Evolutionary conservation across 768 basidiomycete species (phyloP).

Genomic region (Suillus paluster): DNA sequence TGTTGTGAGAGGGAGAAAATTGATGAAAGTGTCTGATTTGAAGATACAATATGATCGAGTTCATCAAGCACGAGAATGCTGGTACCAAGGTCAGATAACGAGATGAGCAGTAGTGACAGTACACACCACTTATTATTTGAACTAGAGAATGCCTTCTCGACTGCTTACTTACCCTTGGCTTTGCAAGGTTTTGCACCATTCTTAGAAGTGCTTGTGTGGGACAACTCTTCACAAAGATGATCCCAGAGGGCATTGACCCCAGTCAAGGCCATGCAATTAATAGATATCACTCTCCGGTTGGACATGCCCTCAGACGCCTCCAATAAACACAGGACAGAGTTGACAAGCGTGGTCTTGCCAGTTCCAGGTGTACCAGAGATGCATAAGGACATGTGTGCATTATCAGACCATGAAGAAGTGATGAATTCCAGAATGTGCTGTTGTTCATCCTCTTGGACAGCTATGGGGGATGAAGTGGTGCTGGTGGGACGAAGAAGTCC

Average conservation of each 20-base stretch:
- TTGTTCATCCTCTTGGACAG: conserved; percentile 73
- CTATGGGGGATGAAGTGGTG: conserved; percentile 56
- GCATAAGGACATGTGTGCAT: conserved; percentile 61
- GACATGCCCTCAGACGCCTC: conserved; percentile 40
- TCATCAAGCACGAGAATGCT: conserved; percentile 87
- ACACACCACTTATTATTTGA: conserved; percentile 57
- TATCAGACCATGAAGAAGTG: conserved; percentile 49
- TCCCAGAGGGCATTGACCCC: conserved; percentile 74
- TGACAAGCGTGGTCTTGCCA: conserved; percentile 87
- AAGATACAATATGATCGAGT: conserved; percentile 78
- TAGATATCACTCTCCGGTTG: conserved; percentile 52
- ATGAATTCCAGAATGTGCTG: conserved; percentile 63
- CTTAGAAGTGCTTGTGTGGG: conserved; percentile 38
- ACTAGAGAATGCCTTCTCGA: conserved; percentile 49
- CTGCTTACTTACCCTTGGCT: conserved; percentile 50
- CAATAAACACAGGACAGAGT: conserved; percentile 54
- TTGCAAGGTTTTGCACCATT: conserved; percentile 42
- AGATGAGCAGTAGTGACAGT: neutral
- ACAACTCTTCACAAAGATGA: conserved; percentile 62
- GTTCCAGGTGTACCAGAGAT: conserved; percentile 94
- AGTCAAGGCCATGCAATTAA: conserved; percentile 85
- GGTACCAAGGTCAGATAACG: conserved; percentile 23
- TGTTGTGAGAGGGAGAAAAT: conserved; percentile 72
- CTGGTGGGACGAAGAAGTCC: conserved; percentile 75
- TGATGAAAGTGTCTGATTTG: conserved; percentile 57